These are phyloP conservation scores for Eimeria praecox DNA, from an alignment of 169 alveolate species.

Conservation along the genomic window DNA sequence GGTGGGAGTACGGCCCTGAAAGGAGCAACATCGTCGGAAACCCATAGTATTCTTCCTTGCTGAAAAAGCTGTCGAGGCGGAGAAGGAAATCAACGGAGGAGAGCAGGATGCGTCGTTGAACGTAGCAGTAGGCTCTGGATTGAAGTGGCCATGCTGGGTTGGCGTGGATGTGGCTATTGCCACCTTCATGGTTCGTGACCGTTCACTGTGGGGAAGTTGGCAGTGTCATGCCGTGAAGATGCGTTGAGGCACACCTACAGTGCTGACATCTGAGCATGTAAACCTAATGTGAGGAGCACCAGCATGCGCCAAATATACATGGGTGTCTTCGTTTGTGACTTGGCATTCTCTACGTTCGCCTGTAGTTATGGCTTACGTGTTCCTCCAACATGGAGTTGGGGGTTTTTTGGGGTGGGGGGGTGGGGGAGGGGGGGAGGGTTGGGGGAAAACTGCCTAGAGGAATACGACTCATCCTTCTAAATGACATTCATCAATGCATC, in stretches of 20 bases:
- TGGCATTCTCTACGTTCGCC: not conserved
- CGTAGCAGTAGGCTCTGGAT: not conserved
- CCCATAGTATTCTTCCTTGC: not conserved
- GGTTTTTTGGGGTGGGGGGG: not conserved
- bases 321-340: not conserved
- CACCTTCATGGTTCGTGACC: not conserved
- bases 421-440: no score
- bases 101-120: not conserved
- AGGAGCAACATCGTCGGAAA: not conserved
- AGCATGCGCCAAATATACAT: not conserved
- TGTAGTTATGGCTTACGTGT: not conserved
- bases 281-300: not conserved
- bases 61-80: not conserved
- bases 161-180: not conserved
- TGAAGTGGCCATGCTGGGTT: not conserved
- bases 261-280: not conserved
- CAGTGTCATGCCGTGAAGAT: not conserved
- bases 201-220: not conserved
- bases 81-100: not conserved
- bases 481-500: not conserved
- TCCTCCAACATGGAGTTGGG: not conserved
- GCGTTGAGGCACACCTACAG: not conserved
- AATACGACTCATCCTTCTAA: not conserved
- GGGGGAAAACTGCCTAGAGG: not conserved
- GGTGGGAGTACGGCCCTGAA: constrained; percentile 34